Evolutionary conservation across 495 filamentous ascomycete species (phyloP), one percentile per base, ranked within the genome.

Genomic region (Hyaloscypha variabilis): DNA sequence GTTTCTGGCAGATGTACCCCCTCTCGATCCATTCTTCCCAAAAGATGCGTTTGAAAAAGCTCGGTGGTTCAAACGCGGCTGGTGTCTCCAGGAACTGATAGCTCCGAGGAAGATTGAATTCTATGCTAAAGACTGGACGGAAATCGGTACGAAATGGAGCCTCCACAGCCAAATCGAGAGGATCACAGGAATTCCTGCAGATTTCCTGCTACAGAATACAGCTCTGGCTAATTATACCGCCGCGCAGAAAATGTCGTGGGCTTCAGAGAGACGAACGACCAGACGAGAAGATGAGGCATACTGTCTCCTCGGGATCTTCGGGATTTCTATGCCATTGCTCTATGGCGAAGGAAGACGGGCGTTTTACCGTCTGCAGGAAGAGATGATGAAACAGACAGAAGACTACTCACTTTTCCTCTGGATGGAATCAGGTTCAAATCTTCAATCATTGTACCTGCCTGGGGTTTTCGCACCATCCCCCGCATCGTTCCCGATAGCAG

Each of bases 31-130:
- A 50, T 1, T 49, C 26, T 10, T 13, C 13, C 2, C 39, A 29
- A 39, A 29, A 1, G 13, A 29, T 14, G 25, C 62, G 13, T 72
- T 63, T 24, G 21, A 11, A 5, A n/a, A 25, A 17, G 24, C 39
- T 24, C 64, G 67, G n/a, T 77, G 77, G 74, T 78, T 74, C 23
- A 74, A 67, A 0, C 39, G 75, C 26, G 75, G 77, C n/a, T 77
- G 74, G 74, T 77, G 77, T 0, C 58, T 79, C 13, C 77, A 81
- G 51, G 77, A 81, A 56, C 67, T 81, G 0, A 66, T 80, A 10
- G 78, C 80, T 0, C 76, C 76, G 0, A n/a, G 21, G 14, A 21
- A 50, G 4, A 62, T 77, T 28, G 42, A 69, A 24, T 82, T 58
- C 68, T 66, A 60, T 28, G 53, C 52, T 59, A 8, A 29, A 8